Evolutionary conservation across 1,139 yeast species (phyloP).

Genomic region (Kodamaea suecica): DNA sequence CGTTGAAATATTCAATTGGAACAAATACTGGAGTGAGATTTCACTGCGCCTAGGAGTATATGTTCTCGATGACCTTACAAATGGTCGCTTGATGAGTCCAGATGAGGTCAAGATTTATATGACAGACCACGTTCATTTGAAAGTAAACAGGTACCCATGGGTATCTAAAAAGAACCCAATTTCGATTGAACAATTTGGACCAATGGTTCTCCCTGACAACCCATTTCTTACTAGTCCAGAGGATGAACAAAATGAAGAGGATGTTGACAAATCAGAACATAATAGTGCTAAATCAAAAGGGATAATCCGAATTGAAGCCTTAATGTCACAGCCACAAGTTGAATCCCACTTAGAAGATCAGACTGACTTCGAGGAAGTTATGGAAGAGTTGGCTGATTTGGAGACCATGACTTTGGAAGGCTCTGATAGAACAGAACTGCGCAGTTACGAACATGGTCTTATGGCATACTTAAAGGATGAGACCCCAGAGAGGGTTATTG

Average conservation of each 20-base stretch:
- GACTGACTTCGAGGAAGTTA: conserved; percentile 12
- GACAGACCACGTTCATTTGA: conserved; percentile 5
- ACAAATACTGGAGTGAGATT: conserved; percentile 12
- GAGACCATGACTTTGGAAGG: conserved; percentile 18
- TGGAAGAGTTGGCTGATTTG: conserved; percentile 3
- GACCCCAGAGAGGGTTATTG: conserved; percentile 7
- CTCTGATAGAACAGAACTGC: conserved; percentile 18
- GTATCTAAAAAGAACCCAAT: conserved; percentile 2
- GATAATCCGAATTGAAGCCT: neutral
- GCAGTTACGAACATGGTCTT: conserved; percentile 23
- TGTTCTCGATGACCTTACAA: conserved; percentile 13
- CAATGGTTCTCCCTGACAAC: neutral
- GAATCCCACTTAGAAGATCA: conserved; percentile 5
- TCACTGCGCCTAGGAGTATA: conserved; percentile 7
- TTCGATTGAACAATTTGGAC: conserved; percentile 1
- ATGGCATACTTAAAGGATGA: conserved; percentile 11
- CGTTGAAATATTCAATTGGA: conserved; percentile 10
- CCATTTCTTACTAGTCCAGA: conserved; percentile 1
- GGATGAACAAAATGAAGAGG: conserved; percentile 3
- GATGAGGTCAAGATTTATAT: conserved; percentile 10
- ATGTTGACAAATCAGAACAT: conserved; percentile 2
- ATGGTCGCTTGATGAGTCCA: conserved; percentile 10
- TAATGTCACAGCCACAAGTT: neutral
- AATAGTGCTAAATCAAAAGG: neutral
- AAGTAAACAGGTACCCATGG: conserved; percentile 8